phyloP scores from a whole-genome alignment of 148 eudicot genomes.

The Rhododendron mucronatum region DNA sequence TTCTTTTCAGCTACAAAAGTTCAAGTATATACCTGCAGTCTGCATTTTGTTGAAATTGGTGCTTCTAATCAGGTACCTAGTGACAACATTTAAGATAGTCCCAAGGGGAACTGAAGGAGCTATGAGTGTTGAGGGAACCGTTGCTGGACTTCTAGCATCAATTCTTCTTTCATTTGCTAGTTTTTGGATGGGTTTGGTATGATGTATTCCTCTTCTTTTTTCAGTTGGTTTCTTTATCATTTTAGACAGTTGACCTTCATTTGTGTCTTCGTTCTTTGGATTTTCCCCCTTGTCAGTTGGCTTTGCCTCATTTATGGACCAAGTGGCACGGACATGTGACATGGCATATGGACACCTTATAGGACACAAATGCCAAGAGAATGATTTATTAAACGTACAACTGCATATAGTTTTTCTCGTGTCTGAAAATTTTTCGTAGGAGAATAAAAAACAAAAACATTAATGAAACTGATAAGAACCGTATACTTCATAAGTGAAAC shows the following conservation, averaged over 20 bases:
- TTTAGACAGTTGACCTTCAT: neutral
- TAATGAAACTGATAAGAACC: neutral
- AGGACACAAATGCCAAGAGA: neutral
- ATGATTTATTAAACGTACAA: neutral
- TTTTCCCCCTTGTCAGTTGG: neutral
- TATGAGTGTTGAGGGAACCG: conserved; percentile 85
- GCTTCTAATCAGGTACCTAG: conserved; percentile 58
- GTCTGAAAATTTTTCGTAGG: neutral
- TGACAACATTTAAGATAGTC: conserved; percentile 84
- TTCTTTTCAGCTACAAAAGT: neutral
- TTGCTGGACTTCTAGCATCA: conserved; percentile 82
- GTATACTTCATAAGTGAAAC: neutral
- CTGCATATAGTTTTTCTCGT: neutral
- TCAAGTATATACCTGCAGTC: neutral
- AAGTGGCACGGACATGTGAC: neutral
- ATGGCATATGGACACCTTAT: neutral
- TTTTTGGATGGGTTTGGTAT: conserved; percentile 64
- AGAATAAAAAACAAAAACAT: neutral
- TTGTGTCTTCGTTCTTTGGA: neutral
- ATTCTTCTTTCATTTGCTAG: conserved; percentile 67
- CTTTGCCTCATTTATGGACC: neutral
- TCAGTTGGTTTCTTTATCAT: neutral
- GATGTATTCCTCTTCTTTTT: neutral
- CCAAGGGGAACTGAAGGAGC: conserved; percentile 98
- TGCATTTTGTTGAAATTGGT: neutral